Percentiles rank a stretch among this genome's conserved stretches.
phyloP scores from a whole-genome alignment of 2,329 filamentous ascomycete genomes.

The Ophidiomyces ophidiicola region DNA sequence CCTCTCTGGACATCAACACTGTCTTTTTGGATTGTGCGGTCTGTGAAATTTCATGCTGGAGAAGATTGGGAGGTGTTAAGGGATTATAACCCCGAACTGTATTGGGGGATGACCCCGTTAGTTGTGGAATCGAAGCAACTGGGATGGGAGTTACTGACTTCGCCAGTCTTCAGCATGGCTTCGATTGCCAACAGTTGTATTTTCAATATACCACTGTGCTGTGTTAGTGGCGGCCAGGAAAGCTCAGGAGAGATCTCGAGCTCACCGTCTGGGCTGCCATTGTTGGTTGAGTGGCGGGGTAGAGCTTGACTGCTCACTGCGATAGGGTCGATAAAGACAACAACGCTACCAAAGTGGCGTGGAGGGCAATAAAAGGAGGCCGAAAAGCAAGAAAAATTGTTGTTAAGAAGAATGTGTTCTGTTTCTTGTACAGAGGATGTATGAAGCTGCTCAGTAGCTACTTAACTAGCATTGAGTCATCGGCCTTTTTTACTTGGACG shows the following conservation, averaged over 20 bases:
- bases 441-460: too few species aligned
- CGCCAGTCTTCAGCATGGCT: conserved; percentile 66
- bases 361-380: too few species aligned
- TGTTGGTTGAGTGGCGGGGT: conserved; percentile 5
- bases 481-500: too few species aligned
- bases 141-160: conserved; percentile 51
- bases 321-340: too few species aligned
- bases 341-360: too few species aligned
- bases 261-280: conserved; percentile 4
- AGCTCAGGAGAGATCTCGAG: too few species aligned
- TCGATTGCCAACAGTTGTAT: conserved; percentile 66
- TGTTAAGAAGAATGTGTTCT: too few species aligned
- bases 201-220: conserved; percentile 63
- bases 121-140: not conserved
- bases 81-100: conserved; percentile 82
- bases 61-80: conserved; percentile 80
- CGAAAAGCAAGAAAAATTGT: too few species aligned
- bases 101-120: conserved; percentile 4
- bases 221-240: too few species aligned
- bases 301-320: not conserved
- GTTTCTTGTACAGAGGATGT: too few species aligned
- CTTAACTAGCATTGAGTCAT: too few species aligned
- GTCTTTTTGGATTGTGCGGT: conserved; percentile 36
- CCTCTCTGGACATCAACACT: conserved; percentile 48
- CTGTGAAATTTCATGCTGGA: conserved; percentile 75